Percentiles rank a stretch among this genome's conserved stretches.
These are phyloP conservation scores for Cladosporium sp. DNA, from an alignment of 2,329 filamentous ascomycete species.

Conservation along the genomic window DNA sequence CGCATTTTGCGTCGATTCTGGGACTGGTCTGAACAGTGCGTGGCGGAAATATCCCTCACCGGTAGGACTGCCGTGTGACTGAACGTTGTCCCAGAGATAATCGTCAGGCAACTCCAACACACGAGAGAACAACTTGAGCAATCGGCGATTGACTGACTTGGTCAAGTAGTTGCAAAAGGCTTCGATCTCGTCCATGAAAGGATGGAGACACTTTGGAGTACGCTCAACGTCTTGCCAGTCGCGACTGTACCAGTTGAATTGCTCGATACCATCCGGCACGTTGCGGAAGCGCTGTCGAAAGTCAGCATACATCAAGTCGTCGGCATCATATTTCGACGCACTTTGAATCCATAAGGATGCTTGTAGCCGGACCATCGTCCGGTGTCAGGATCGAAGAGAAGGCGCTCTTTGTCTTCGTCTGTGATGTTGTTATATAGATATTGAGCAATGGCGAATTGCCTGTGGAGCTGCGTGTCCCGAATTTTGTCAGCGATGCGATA, in stretches of 20 bases:
- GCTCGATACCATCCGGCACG: slow-evolving; percentile 52
- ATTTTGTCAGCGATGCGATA: background rate
- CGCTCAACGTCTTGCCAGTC: slow-evolving; percentile 49
- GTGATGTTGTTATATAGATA: slow-evolving; percentile 53
- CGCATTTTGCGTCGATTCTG: slow-evolving; percentile 21
- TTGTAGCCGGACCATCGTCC: slow-evolving; percentile 56
- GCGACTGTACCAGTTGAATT: slow-evolving; percentile 55
- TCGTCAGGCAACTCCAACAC: slow-evolving; percentile 49
- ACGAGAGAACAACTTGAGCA: slow-evolving; percentile 41
- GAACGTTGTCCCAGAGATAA: slow-evolving; percentile 46
- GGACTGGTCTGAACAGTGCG: slow-evolving; percentile 31
- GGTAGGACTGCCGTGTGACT: slow-evolving; percentile 45
- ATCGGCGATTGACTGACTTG: slow-evolving; percentile 48
- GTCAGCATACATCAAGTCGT: slow-evolving; percentile 8
- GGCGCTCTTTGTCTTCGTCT: slow-evolving; percentile 51
- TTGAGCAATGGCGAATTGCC: slow-evolving; percentile 53
- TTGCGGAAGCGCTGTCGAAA: slow-evolving; percentile 40
- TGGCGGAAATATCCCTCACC: slow-evolving; percentile 50
- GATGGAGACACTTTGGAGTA: slow-evolving; percentile 48
- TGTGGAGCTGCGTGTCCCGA: slow-evolving; percentile 40
- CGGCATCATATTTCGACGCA: slow-evolving; percentile 28
- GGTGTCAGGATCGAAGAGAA: slow-evolving; percentile 50
- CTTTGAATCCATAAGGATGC: slow-evolving; percentile 44
- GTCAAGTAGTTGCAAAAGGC: slow-evolving; percentile 51
- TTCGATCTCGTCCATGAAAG: slow-evolving; percentile 54